phyloP scores from a whole-genome alignment of 345 rosid species.

The Salix exigua region DNA sequence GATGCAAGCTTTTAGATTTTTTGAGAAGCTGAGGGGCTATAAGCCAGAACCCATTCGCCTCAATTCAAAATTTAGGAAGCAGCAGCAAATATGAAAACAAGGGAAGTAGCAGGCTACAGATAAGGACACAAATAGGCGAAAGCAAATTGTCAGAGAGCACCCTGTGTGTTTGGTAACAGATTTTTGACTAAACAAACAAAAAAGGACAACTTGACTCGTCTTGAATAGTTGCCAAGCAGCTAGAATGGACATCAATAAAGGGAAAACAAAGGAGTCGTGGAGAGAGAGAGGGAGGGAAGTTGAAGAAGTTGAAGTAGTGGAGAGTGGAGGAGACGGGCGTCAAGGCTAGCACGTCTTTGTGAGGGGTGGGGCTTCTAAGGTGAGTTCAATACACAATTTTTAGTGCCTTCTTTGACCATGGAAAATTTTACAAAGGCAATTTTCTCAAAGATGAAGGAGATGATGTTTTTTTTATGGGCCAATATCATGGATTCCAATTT shows the following conservation, averaged over 20 bases:
- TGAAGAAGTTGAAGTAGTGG: neutral
- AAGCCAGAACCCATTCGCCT: conserved; percentile 13
- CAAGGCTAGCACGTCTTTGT: neutral
- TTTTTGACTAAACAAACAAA: conserved; percentile 11
- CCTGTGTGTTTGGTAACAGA: conserved; percentile 1
- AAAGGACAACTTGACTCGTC: conserved; percentile 1
- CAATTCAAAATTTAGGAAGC: neutral
- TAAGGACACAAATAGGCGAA: conserved; percentile 1
- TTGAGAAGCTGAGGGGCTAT: conserved; percentile 1
- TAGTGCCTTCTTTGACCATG: no score
- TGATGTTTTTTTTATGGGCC: no score
- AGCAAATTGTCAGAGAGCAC: conserved; percentile 1
- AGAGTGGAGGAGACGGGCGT: neutral
- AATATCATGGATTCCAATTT: no score
- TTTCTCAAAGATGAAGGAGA: no score
- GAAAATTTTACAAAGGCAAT: no score
- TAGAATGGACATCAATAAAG: neutral
- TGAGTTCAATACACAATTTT: neutral
- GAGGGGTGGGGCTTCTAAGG: neutral
- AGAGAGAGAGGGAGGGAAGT: neutral
- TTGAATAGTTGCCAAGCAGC: neutral
- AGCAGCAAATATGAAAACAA: conserved; percentile 16
- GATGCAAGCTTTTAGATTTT: neutral
- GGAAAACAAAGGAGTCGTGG: neutral
- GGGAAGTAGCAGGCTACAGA: conserved; percentile 3